Evolutionary conservation across 2,329 filamentous ascomycete species (phyloP).

Genomic region (Chrysoporthe deuterocubensis): DNA sequence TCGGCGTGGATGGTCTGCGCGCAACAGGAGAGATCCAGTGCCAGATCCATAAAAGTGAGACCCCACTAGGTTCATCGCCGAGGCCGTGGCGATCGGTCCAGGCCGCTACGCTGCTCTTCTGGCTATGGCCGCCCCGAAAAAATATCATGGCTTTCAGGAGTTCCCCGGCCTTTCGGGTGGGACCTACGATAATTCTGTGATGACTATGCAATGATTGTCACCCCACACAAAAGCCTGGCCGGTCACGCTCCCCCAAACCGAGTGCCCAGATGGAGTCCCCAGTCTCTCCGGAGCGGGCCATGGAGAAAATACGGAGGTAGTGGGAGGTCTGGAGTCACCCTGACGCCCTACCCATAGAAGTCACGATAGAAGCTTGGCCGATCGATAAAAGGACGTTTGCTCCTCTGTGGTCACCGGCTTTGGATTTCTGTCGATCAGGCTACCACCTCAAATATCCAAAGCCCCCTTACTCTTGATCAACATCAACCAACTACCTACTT

Average conservation of each 20-base stretch:
- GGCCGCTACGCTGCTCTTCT: constrained; percentile 13
- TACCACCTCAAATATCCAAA: constrained; percentile 20
- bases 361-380: constrained; percentile 21
- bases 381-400: constrained; percentile 24
- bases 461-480: constrained; percentile 1
- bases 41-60: constrained; percentile 25
- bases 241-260: constrained; percentile 25
- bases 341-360: constrained; percentile 25
- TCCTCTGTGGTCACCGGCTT: constrained; percentile 13
- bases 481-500: not conserved
- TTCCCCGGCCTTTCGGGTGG: constrained; percentile 19
- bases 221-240: constrained; percentile 26
- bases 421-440: constrained; percentile 25
- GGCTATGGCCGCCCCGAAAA: constrained; percentile 13
- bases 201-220: constrained; percentile 28
- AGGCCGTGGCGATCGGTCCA: constrained; percentile 27
- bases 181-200: constrained; percentile 12
- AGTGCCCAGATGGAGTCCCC: constrained; percentile 22
- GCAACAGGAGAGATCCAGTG: constrained; percentile 25
- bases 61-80: constrained; percentile 26
- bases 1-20: constrained; percentile 26
- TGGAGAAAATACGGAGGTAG: constrained; percentile 29
- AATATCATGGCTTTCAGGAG: constrained; percentile 23
- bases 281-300: constrained; percentile 21
- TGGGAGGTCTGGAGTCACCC: constrained; percentile 29